Evolutionary conservation across 2,329 filamentous ascomycete genomes (phyloP), one percentile per base, ranked within the genome.

Genomic region (Ophiostoma himal-ulmi): DNA sequence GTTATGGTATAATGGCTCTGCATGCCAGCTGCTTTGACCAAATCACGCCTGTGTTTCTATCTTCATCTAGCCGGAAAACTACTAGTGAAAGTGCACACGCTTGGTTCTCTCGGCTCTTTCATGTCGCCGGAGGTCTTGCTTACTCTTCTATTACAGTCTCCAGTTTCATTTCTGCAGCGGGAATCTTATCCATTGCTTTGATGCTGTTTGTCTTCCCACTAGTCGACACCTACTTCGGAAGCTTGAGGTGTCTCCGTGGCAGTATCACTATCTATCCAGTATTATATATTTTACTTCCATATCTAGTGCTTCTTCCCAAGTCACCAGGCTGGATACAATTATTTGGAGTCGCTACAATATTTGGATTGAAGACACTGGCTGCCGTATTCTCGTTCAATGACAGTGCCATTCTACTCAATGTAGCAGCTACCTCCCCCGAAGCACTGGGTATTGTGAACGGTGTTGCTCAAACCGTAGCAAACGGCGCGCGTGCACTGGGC

Each of bases 1-100:
- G 30, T 8, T 65, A 65, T 65, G 62, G 34, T n/a, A 65, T 65
- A 6, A 65, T 65, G 62, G 62, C 62, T 65, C 62, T 65, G 10
- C 62, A 65, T 10, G 10, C 17, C 11, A 39, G 30, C 34, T 65
- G 62, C 36, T 65, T 65, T 64, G 60, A 65, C 7, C 62, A 65
- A n/a, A 65, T 65, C 10, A 37, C 62, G 22, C 62, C 62, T 1
- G 62, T 65, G 1, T 37, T 65, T 10, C 1, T 65, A 34, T 37
- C 62, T 22, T 67, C 34, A 52, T 8, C 60, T 30, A 14, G 7
- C 8, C 7, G 34, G 22, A 22, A 37, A 13, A 36, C 8, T 26
- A 8, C 7, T 34, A 13, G 4, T 30, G 54, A 34, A 13, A 17
- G 26, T 60, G 26, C 54, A 30, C n/a, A 3, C 2, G 7, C 4